phyloP scores from a whole-genome alignment of 305 asterid species.

The Euphrasia arctica region DNA sequence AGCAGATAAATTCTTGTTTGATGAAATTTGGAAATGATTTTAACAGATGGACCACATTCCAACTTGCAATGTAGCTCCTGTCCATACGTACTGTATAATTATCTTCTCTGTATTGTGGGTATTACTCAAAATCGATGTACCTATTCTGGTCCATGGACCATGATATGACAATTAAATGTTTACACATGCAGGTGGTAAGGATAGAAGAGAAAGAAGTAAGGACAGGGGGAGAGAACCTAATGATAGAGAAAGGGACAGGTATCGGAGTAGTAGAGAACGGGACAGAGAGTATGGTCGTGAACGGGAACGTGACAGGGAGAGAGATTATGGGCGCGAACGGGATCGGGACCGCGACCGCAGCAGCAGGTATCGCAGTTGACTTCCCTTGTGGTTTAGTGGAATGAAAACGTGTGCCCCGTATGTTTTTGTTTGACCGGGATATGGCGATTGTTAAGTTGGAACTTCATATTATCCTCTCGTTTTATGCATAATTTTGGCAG shows the following conservation, averaged over 20 bases:
- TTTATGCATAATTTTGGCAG: conserved; percentile 11
- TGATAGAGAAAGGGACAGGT: conserved; percentile 66
- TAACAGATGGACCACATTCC: conserved; percentile 14
- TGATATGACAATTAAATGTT: neutral
- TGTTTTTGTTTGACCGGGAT: neutral
- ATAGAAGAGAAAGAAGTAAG: conserved; percentile 64
- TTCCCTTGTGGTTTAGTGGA: neutral
- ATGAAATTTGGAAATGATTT: conserved; percentile 15
- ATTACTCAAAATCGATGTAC: too few species aligned
- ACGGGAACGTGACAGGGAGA: conserved; percentile 57
- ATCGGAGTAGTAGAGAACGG: conserved; percentile 70
- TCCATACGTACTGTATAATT: too few species aligned
- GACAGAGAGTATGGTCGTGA: conserved; percentile 67
- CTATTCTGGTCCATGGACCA: too few species aligned
- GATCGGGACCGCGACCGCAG: conserved; percentile 65
- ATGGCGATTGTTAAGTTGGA: neutral
- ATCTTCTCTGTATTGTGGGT: too few species aligned
- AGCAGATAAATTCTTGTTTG: neutral
- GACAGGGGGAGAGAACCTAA: conserved; percentile 68
- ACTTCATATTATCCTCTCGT: conserved; percentile 1
- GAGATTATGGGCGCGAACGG: conserved; percentile 62
- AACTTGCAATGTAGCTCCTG: too few species aligned
- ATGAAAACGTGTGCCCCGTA: neutral
- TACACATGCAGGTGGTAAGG: conserved; percentile 58
- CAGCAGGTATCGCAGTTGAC: conserved; percentile 54